Percentiles rank a stretch among this genome's conserved stretches.
phyloP scores from a whole-genome alignment of 2,329 filamentous ascomycete genomes.

The Xylariaceae sp. region DNA sequence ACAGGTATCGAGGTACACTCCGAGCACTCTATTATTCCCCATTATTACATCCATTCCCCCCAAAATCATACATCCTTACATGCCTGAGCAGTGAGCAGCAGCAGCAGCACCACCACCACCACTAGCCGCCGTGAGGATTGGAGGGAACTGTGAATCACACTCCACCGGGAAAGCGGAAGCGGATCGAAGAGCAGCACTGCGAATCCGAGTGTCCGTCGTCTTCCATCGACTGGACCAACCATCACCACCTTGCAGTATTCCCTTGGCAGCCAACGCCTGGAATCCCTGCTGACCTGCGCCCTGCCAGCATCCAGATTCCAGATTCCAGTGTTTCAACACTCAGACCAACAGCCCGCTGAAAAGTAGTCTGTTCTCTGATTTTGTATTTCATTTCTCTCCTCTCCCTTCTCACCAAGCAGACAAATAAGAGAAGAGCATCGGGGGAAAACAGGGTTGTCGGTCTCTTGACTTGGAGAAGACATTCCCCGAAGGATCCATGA shows the following conservation, averaged over 20 bases:
- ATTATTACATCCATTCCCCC: no score
- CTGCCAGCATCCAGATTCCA: constrained; percentile 11
- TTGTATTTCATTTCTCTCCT: background rate
- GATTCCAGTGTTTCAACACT: constrained; percentile 6
- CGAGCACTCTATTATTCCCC: no score
- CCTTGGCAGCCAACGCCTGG: constrained; percentile 1
- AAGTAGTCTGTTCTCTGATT: constrained; percentile 3
- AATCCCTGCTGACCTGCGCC: constrained; percentile 4
- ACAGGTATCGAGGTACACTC: no score
- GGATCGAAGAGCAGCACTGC: background rate
- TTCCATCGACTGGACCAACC: background rate
- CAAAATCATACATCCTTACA: no score
- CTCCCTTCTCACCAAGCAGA: background rate
- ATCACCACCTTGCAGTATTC: background rate
- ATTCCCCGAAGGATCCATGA: background rate
- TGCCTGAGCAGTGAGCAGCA: no score
- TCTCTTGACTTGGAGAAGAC: background rate
- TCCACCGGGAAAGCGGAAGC: background rate
- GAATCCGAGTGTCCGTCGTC: background rate
- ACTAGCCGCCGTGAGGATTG: no score
- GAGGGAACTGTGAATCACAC: no score
- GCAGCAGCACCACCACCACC: no score
- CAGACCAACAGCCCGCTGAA: constrained; percentile 1
- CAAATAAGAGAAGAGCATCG: no score
- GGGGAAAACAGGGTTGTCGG: no score